Conservation (phyloP, 306 rosid species). For the Arachis stenosperma region DNA sequence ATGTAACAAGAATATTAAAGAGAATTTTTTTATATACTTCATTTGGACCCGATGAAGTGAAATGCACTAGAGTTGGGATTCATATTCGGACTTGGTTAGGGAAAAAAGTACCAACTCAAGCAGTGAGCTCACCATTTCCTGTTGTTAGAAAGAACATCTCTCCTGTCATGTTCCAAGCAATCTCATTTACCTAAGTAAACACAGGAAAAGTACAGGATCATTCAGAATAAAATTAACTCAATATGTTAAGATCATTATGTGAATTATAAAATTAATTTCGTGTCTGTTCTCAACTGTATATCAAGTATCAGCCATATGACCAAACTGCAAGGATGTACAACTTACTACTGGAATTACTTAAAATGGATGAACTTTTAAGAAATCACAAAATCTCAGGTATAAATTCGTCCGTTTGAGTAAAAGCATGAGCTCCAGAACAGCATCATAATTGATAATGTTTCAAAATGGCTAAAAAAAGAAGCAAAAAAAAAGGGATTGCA, state of each 20-base stretch:
- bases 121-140: constrained; percentile 75
- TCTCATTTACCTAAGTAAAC: constrained; percentile 81
- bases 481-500: not conserved
- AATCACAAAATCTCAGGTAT: constrained; percentile 11
- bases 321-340: constrained; percentile 3
- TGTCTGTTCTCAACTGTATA: not conserved
- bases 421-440: constrained; percentile 31
- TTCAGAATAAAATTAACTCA: constrained; percentile 5
- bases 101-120: not conserved
- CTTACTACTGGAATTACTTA: not conserved
- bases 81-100: not conserved
- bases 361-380: constrained; percentile 15
- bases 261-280: constrained; percentile 2
- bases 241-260: constrained; percentile 14
- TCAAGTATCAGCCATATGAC: constrained; percentile 32
- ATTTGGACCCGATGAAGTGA: constrained; percentile 3
- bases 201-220: constrained; percentile 8
- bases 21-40: constrained; percentile 4
- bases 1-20: constrained; percentile 25
- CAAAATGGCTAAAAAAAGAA: not conserved
- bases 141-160: constrained; percentile 92
- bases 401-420: constrained; percentile 1
- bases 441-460: constrained; percentile 8
- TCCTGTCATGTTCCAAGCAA: constrained; percentile 96
- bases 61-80: not conserved